Evolutionary conservation across 148 eudicot species (phyloP), one percentile per base, ranked within the genome.

Genomic region (Dysphania ambrosioides): DNA sequence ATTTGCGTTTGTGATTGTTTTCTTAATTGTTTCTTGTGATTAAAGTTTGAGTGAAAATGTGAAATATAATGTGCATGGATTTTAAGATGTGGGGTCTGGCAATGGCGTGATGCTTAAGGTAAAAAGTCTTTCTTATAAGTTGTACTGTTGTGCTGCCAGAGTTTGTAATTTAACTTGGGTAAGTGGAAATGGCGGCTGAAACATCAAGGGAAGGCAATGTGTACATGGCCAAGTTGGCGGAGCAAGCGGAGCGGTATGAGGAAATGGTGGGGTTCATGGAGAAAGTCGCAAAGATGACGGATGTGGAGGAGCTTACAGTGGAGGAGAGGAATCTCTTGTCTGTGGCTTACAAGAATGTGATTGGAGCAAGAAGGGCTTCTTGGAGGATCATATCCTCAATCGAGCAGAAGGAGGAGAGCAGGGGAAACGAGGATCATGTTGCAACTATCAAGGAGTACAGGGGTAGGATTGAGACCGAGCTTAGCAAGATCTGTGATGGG

Each of bases 311-410:
- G 69, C 79, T 89, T 27, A 91, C 86, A 5, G 89, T 91, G 71
- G 96, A 91, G 88, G 96, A 91, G 72, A 83, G 96, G 82, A 91
- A 91, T 75, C 81, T 91, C 19, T 80, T 91, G 69, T 91, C 96
- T 2, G 93, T 91, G 49, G 96, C 96, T 42, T 89, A 91, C 80
- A 91, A 91, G 85, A 91, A 91, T 77, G 91, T 91, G 76, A 89
- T 91, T 72, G 96, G 96, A 24, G 93, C 93, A 26, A 84, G 93
- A 76, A 87, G 97, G 86, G 97, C 97, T 58, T 89, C 97, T 0
- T 91, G 97, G 97, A 89, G 97, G 85, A 89, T 91, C 58, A 84
- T 91, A 41, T 91, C 97, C 63, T 91, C 96, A 12, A 90, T 90
- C 57, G 95, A 90, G 82, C 95, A 90, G 80, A 90, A 90, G 81